phyloP scores from a whole-genome alignment of 192 early-diverging fungal species.

The Pecoramyces ruminantium region DNA sequence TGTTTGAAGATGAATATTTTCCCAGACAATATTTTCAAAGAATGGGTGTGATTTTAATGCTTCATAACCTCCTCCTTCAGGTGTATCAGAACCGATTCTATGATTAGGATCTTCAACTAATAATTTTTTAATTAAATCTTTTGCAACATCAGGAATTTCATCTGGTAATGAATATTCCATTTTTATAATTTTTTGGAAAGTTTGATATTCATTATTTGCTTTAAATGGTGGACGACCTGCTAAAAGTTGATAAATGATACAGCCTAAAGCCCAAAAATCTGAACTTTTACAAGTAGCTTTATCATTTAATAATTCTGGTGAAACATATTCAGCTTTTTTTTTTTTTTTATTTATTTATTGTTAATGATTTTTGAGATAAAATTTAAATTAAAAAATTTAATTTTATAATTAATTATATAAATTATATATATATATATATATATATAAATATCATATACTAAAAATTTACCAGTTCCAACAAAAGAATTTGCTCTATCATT shows the following conservation, averaged over 20 bases:
- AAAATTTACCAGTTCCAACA: conserved; percentile 56
- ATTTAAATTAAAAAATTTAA: too few species aligned
- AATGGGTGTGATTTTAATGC: conserved; percentile 62
- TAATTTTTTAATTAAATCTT: conserved; percentile 57
- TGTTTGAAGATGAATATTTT: conserved; percentile 24
- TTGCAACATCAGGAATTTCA: conserved; percentile 44
- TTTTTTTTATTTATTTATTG: not conserved
- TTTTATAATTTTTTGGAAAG: conserved; percentile 84
- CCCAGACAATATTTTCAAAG: conserved; percentile 64
- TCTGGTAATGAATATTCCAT: conserved; percentile 74
- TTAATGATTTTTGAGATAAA: not conserved
- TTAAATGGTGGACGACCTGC: conserved; percentile 86
- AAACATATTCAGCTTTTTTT: conserved; percentile 83
- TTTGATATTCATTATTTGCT: conserved; percentile 86
- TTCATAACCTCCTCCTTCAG: conserved; percentile 2
- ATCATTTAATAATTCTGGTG: conserved; percentile 85
- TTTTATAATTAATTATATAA: too few species aligned
- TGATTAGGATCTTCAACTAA: conserved; percentile 46
- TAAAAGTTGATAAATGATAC: conserved; percentile 65
- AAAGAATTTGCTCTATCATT: conserved; percentile 58
- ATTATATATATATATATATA: too few species aligned
- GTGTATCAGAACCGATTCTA: conserved; percentile 16
- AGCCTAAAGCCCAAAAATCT: conserved; percentile 49
- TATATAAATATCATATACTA: too few species aligned
- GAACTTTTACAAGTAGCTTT: conserved; percentile 36